Evolutionary conservation across 176 grass and related monocot genomes (phyloP).

Genomic region (barley (Hordeum vulgare)): MorexV3_pseudomolecules_assembly NC_058518.1:251139589-251140088

Average conservation of each 20-base stretch:
- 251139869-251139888: slow-evolving; percentile 81
- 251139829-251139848: slow-evolving; percentile 81
- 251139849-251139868: slow-evolving; percentile 65
- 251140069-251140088: neutral
- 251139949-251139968: slow-evolving; percentile 42
- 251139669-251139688: neutral
- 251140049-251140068: neutral
- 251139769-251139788: neutral
- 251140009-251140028: slow-evolving; percentile 26
- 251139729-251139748: neutral
- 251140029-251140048: neutral
- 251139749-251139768: neutral
- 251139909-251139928: slow-evolving; percentile 63
- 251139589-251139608: slow-evolving; percentile 40
- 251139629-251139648: slow-evolving; percentile 3
- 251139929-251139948: slow-evolving; percentile 60
- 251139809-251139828: slow-evolving; percentile 86
- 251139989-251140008: slow-evolving; percentile 18
- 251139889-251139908: slow-evolving; percentile 67
- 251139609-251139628: slow-evolving; percentile 43
- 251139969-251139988: slow-evolving; percentile 9
- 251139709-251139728: neutral
- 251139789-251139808: slow-evolving; percentile 55
- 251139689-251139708: neutral
- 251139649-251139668: neutral